Evolutionary conservation across 495 filamentous ascomycete species (phyloP), one percentile per base, ranked within the genome.

Genomic region (Penicillium diatomitis): DNA sequence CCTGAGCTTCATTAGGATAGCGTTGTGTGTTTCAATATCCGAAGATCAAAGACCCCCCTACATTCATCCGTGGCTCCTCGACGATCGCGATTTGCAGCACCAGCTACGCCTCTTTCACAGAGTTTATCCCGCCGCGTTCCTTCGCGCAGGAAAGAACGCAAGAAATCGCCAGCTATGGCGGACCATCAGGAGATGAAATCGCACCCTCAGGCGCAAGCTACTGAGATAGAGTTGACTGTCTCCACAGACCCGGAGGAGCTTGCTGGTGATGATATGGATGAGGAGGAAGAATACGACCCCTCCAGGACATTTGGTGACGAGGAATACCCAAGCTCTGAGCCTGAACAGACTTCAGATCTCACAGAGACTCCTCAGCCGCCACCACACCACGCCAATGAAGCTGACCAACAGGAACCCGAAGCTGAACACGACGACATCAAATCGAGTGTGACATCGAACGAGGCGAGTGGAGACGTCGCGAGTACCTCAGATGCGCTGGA

Each of bases 171-270:
- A 46, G 52, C 49, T 62, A 83, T 83, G 81, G 77, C 76, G 47
- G 78, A 80, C 57, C 68, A 76, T 52, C 77, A 81, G 54, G 72
- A 77, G 45, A 80, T 85, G 64, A 65, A 75, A 49, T 79, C 82
- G 58, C 82, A 84, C 58, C 72, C 71, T 47, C 74, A 80, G 58
- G 77, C 72, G 54, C 72, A 75, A 58, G 72, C 71, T 53, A 79
- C 71, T 65, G 66, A 65, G 47, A 50, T 68, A 61, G 74, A 74
- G 47, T 69, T 64, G 51, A 62, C 55, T 49, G 57, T 60, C 46
- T 59, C 70, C 58, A 60, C 61, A 44, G 55, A 59, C 46, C 55
- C 62, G 53, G 71, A 75, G 57, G 73, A 70, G 56, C 63, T 75
- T 52, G 61, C 66, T 61, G 68, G 75, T 60, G 70, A 78, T 71